Base-by-base conservation (phyloP, 108 stramenopile species). In the Cylindrotheca fusiformis region DNA sequence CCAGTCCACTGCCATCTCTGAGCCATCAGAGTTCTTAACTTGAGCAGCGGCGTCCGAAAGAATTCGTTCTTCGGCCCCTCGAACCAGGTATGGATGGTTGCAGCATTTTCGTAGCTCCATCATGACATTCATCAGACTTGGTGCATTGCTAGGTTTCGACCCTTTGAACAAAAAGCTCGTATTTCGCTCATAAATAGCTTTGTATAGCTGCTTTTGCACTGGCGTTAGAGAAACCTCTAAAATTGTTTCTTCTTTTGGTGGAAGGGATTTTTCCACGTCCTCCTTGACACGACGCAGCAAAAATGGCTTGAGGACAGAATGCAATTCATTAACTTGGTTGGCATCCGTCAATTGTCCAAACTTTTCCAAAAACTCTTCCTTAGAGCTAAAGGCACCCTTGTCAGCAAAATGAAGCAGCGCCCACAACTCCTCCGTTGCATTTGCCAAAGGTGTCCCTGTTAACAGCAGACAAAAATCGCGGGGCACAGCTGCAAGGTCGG, bases 61-160 rank as follows among this genome's bases (percentile, higher is more conserved):
- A 55, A 94, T 90, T 19, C 85, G 71, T 31, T 94, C 93, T 66
- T 94, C 93, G 4, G 85, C 93, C 12, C 93, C 93, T 20, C 84
- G 67, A 25, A 94, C 79, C 17, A 94, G 74, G 59, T 86, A 94
- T n/a, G 93, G 93, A 53, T 94, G 93, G 65, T 99, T 98, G 74
- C 97, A 98, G 63, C 91, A 95, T 70, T 98, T 98, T 33, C 96
- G 67, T 0, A 98, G 86, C 67, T 98, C 97, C 97, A 98, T 98
- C 90, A 95, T 85, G 22, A 97, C 91, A 76, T 98, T 98, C 95
- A 96, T 95, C 32, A 98, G 72, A 58, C 86, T 87, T 18, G 92
- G 92, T 10, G 87, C 77, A 60, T 93, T 93, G 46, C 74, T 85
- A n/a, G 86, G 78, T 60, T 89, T 90, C 0, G 89, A 65, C 3